Evolutionary conservation across 495 filamentous ascomycete species (phyloP), one percentile per base, ranked within the genome.

Genomic region (Lepraria neglecta): DNA sequence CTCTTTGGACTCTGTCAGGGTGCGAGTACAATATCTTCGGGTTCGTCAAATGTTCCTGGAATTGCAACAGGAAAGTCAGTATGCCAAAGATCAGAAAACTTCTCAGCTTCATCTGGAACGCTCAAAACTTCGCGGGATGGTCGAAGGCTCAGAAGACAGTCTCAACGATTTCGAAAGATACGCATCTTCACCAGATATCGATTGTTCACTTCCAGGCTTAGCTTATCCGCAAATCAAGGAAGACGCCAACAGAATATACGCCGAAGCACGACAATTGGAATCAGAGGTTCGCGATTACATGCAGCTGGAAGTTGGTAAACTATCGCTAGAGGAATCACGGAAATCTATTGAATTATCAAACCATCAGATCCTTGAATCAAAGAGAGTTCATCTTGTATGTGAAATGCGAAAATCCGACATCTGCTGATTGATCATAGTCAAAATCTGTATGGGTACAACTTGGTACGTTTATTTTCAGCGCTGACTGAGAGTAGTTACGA

Each of bases 401-500:
- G 17, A 11, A 30, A 9, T 24, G 14, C 21, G 7, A 48, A 0
- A 27, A 21, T 0, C 27, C 30, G 6, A 44, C 14, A 4, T 24
- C 15, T 31, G 24, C 38, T 61, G 17, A 61, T 14, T 6, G 27
- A 15, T 0, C 3, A 5, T 7, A 61, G 59, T 45, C 50, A 56
- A 54, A 27, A 33, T 61, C 10, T 46, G 59, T 61, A 24, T 24
- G 11, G 10, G 50, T n/a, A 55, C 7, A 17, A 28, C 2, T 15
- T 33, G 3, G 21, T 3, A 6, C 0, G 3, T 0, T 7, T 9
- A 28, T 3, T n/a, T 35, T 30, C 19, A 27, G 14, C 14, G 19
- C 42, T 63, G 38, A 58, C 1, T 6, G 2, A n/a, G 33, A 11
- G 12, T 17, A 64, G 62, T 59, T 35, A 65, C 64, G 7, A 54